Evolutionary conservation across 441 rosid species (phyloP).

Genomic region (Pelargonium cotyledonis): DNA sequence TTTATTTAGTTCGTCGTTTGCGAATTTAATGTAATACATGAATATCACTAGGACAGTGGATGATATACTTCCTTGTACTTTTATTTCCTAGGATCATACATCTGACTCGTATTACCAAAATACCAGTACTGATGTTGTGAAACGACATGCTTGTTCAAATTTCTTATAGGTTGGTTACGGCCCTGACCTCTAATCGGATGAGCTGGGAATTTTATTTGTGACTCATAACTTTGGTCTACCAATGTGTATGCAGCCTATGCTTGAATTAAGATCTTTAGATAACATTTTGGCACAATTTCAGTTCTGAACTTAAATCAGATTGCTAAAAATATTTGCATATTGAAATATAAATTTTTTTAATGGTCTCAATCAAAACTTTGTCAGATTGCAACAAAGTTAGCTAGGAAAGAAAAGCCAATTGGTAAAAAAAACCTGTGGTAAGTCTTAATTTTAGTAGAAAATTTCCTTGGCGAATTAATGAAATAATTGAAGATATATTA

Average conservation of each 20-base stretch:
- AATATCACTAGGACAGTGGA: neutral
- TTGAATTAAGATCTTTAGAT: neutral
- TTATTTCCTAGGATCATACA: neutral
- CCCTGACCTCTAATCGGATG: neutral
- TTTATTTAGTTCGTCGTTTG: neutral
- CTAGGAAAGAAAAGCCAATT: neutral
- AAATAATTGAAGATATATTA: neutral
- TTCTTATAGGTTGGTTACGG: neutral
- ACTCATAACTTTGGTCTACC: neutral
- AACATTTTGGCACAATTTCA: neutral
- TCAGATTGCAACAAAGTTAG: neutral
- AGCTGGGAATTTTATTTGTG: neutral
- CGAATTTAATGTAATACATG: slow-evolving; percentile 1
- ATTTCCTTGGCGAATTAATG: neutral
- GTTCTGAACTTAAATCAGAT: neutral
- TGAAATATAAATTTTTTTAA: neutral
- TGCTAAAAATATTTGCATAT: neutral
- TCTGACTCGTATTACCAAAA: neutral
- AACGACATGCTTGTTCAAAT: slow-evolving; percentile 2
- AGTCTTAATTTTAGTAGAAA: neutral
- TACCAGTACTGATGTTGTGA: slow-evolving; percentile 6
- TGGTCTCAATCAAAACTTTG: neutral
- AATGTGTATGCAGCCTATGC: neutral
- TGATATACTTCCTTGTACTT: neutral
- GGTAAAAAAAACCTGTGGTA: too few species aligned